Conservation (phyloP, 1,139 yeast genomes). For the Yamadazyma dendronema region DNA sequence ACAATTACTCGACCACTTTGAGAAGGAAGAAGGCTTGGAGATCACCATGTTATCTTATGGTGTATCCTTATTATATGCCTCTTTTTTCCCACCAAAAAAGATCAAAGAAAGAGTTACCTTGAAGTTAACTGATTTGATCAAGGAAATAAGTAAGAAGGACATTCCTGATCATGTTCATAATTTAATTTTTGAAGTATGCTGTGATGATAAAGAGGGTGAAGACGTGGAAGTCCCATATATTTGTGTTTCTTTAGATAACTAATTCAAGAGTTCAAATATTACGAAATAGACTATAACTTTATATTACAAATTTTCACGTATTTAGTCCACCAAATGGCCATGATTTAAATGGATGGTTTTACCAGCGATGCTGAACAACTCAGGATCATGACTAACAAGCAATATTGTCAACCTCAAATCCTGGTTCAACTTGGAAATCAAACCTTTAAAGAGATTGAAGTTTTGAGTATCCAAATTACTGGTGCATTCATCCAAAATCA, state of each 20-base stretch:
- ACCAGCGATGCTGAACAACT: slow-evolving; percentile 52
- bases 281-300: slow-evolving; percentile 1
- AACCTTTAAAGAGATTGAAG: slow-evolving; percentile 34
- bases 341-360: slow-evolving; percentile 24
- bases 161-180: slow-evolving; percentile 73
- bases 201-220: slow-evolving; percentile 89
- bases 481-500: slow-evolving; percentile 78
- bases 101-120: slow-evolving; percentile 70
- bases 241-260: slow-evolving; percentile 11
- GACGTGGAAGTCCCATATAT: slow-evolving; percentile 94
- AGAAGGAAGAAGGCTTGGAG: slow-evolving; percentile 78
- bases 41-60: slow-evolving; percentile 92
- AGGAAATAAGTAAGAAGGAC: slow-evolving; percentile 80
- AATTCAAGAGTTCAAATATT: neutral
- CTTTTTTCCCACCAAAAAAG: slow-evolving; percentile 91
- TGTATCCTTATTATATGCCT: slow-evolving; percentile 84
- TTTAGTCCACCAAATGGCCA: slow-evolving; percentile 7
- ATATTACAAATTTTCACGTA: neutral
- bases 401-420: slow-evolving; percentile 35
- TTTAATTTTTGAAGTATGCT: slow-evolving; percentile 83
- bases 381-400: slow-evolving; percentile 59
- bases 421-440: slow-evolving; percentile 38
- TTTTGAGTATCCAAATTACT: slow-evolving; percentile 70
- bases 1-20: slow-evolving; percentile 72
- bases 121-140: slow-evolving; percentile 72